A percentile compares a stretch with the other conserved stretches of the same genome.
Evolutionary conservation across 208 protist species (phyloP).

Genomic region (Leptomonas seymouri): DNA sequence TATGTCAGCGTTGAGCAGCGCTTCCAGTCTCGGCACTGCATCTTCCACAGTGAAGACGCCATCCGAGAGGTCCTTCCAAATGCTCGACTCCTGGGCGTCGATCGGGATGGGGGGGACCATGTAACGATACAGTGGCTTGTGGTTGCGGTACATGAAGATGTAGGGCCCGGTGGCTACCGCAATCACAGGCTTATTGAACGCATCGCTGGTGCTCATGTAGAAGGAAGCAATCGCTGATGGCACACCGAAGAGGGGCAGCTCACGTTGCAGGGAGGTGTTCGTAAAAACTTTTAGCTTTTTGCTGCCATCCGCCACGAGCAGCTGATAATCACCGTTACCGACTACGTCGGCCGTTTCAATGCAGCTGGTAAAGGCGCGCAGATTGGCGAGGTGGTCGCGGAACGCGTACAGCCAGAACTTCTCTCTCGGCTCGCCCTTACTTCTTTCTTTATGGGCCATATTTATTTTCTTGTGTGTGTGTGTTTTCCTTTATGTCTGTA

Average conservation of each 20-base stretch:
- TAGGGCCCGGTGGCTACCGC: conserved; percentile 87
- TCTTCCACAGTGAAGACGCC: conserved; percentile 37
- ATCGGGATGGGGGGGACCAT: conserved; percentile 68
- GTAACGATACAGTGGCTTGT: conserved; percentile 94
- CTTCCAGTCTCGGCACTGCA: conserved; percentile 51
- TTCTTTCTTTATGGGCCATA: conserved; percentile 3
- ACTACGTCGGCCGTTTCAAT: conserved; percentile 86
- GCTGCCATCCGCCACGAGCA: conserved; percentile 88
- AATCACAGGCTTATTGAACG: conserved; percentile 64
- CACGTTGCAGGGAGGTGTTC: conserved; percentile 79
- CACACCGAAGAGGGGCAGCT: conserved; percentile 84
- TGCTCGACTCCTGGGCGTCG: conserved; percentile 50
- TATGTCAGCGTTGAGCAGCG: conserved; percentile 52
- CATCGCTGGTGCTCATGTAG: conserved; percentile 67
- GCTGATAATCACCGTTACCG: conserved; percentile 94
- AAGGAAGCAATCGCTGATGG: conserved; percentile 87
- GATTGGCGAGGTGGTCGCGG: conserved; percentile 85
- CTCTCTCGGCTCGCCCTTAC: conserved; percentile 19
- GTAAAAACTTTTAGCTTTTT: conserved; percentile 84
- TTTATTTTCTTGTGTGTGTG: neutral
- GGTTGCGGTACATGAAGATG: conserved; percentile 93
- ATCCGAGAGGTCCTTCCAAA: conserved; percentile 61
- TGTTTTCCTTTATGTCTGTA: neutral
- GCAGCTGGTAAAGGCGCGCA: conserved; percentile 75
- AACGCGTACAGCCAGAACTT: conserved; percentile 94